Percentiles rank a stretch among this genome's conserved stretches.
Conservation (phyloP, 202 grass and related monocot species). For the Digitaria exilis region DNA sequence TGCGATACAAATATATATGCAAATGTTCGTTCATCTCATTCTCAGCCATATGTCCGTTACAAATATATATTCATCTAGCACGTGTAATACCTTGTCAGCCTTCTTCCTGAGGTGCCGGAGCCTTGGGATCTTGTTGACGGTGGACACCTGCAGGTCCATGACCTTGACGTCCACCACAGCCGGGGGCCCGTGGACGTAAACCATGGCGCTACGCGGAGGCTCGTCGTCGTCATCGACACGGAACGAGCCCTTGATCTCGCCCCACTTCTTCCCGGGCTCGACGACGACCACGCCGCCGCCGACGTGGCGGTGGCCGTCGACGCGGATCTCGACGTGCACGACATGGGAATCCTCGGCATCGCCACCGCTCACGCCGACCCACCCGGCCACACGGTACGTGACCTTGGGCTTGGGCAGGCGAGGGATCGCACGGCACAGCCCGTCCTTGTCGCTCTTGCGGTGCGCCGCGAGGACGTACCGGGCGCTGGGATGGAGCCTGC, state of each 20-base stretch:
- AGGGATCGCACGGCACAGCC: slow-evolving; percentile 27
- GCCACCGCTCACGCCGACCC: background rate
- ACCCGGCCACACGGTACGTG: slow-evolving; percentile 51
- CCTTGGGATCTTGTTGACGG: slow-evolving; percentile 53
- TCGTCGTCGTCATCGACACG: slow-evolving; percentile 43
- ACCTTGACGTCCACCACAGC: slow-evolving; percentile 65
- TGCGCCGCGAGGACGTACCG: slow-evolving; percentile 44
- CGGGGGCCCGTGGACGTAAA: slow-evolving; percentile 55
- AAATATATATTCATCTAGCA: background rate
- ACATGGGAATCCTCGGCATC: background rate
- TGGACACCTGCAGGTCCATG: slow-evolving; percentile 54
- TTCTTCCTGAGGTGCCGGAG: slow-evolving; percentile 61
- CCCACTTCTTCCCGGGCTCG: slow-evolving; percentile 44
- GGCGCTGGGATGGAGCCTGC: slow-evolving; percentile 21
- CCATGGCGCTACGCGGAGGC: slow-evolving; percentile 4
- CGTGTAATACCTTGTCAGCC: slow-evolving; percentile 52
- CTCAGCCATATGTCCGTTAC: background rate
- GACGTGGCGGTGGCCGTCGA: background rate
- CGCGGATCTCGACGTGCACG: slow-evolving; percentile 39
- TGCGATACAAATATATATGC: no score
- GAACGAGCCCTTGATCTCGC: slow-evolving; percentile 59
- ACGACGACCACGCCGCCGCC: slow-evolving; percentile 50
- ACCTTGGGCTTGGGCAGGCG: slow-evolving; percentile 29
- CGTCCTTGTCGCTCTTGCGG: slow-evolving; percentile 36
- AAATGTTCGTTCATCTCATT: background rate